Evolutionary conservation across 768 basidiomycete genomes (phyloP).

Genomic region (Tephrocybe rancida): DNA sequence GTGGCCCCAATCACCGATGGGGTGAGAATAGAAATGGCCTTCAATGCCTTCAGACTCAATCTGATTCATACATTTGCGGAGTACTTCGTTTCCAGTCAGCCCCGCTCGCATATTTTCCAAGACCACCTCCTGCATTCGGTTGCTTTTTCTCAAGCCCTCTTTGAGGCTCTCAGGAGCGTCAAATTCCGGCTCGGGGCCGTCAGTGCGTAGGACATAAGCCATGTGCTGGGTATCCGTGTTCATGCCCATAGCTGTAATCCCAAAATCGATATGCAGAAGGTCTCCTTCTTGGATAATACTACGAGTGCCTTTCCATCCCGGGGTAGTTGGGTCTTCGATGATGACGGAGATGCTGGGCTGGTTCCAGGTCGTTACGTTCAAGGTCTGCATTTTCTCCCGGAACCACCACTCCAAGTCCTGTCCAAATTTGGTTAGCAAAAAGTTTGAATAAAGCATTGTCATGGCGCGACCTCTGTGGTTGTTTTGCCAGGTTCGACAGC

Average conservation of each 20-base stretch:
- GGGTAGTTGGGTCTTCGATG: slow-evolving; percentile 39
- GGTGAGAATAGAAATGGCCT: slow-evolving; percentile 54
- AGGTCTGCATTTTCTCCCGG: slow-evolving; percentile 48
- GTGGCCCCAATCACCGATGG: slow-evolving; percentile 61
- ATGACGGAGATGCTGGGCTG: slow-evolving; percentile 53
- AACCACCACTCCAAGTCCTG: slow-evolving; percentile 60
- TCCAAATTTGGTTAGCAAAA: not conserved
- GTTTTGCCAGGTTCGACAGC: slow-evolving; percentile 45
- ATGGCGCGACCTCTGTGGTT: slow-evolving; percentile 38
- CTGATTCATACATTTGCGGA: slow-evolving; percentile 38
- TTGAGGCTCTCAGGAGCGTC: slow-evolving; percentile 44
- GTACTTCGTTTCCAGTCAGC: slow-evolving; percentile 48
- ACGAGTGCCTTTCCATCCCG: slow-evolving; percentile 43
- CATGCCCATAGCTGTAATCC: slow-evolving; percentile 54
- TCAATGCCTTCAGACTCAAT: slow-evolving; percentile 48
- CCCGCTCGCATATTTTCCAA: slow-evolving; percentile 45
- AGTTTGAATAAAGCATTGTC: not conserved
- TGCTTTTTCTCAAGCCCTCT: slow-evolving; percentile 45
- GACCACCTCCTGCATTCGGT: slow-evolving; percentile 54
- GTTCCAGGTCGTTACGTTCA: slow-evolving; percentile 53
- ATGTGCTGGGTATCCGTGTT: slow-evolving; percentile 61
- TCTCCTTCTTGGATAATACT: slow-evolving; percentile 48
- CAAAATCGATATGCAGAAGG: slow-evolving; percentile 57
- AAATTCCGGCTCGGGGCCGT: slow-evolving; percentile 33
- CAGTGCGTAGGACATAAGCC: slow-evolving; percentile 50